phyloP scores from a whole-genome alignment of 2,329 filamentous ascomycete species.

The Sarocladium strictum region DNA sequence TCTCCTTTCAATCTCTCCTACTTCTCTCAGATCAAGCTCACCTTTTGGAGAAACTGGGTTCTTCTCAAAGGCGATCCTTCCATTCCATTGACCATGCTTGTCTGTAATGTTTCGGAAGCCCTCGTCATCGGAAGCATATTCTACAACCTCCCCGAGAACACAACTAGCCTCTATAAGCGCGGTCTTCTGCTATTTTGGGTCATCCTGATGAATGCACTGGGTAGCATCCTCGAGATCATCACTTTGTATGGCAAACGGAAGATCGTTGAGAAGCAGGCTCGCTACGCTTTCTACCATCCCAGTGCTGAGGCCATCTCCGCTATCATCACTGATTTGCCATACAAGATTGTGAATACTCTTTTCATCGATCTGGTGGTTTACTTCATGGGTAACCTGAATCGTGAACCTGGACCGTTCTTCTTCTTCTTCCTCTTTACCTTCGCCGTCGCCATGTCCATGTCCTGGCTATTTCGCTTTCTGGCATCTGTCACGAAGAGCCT shows the following conservation, averaged over 20 bases:
- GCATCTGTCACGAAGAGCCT: conserved; percentile 18
- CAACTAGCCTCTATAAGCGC: conserved; percentile 48
- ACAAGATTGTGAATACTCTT: conserved; percentile 57
- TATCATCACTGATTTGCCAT: conserved; percentile 30
- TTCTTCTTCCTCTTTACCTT: conserved; percentile 77
- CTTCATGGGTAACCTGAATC: conserved; percentile 78
- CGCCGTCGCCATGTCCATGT: conserved; percentile 62
- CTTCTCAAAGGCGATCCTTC: conserved; percentile 12
- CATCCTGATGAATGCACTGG: conserved; percentile 27
- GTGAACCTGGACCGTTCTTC: conserved; percentile 74
- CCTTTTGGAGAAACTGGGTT: conserved; percentile 24
- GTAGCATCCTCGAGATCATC: conserved; percentile 18
- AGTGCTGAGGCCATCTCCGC: conserved; percentile 17
- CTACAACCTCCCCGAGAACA: conserved; percentile 49
- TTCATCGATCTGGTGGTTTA: conserved; percentile 77
- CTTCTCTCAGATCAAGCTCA: conserved; percentile 35
- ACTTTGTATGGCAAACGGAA: conserved; percentile 18
- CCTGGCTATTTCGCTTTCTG: conserved; percentile 6
- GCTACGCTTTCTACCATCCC: conserved; percentile 28
- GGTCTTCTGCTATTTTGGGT: conserved; percentile 22
- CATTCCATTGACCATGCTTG: conserved; percentile 28
- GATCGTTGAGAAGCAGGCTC: conserved; percentile 22
- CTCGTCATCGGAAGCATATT: conserved; percentile 63
- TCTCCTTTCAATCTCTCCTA: conserved; percentile 41
- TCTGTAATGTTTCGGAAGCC: conserved; percentile 28